Evolutionary conservation across 371 early-diverging fungal genomes (phyloP).

Genomic region (Mucor circinelloides): DNA sequence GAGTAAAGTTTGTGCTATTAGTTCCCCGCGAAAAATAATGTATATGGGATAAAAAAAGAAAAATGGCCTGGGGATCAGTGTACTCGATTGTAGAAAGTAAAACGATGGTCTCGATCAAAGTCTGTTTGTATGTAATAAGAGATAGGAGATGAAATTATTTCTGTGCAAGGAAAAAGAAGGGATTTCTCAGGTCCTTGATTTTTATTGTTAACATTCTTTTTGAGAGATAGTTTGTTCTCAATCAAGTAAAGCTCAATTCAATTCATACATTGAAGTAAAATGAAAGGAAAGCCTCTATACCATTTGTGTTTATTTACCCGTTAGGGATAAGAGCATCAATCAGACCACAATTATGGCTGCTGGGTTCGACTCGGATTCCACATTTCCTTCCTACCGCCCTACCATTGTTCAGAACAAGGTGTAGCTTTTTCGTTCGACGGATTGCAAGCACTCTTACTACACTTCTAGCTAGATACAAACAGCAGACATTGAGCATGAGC

Average conservation of each 20-base stretch:
- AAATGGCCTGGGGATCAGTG: background rate
- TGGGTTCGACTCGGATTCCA: background rate
- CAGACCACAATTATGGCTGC: background rate
- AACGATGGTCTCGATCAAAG: conserved; percentile 1
- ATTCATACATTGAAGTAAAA: background rate
- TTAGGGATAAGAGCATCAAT: background rate
- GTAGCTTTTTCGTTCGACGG: no score
- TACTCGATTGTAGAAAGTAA: background rate
- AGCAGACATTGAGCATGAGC: no score
- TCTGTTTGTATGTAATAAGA: background rate
- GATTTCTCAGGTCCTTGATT: background rate
- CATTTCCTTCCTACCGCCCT: background rate
- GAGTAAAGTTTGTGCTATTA: background rate
- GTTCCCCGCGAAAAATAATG: conserved; percentile 6
- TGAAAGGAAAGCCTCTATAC: background rate
- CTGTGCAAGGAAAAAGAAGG: background rate
- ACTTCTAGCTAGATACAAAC: no score
- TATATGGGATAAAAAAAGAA: background rate
- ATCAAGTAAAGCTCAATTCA: background rate
- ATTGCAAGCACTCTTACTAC: no score
- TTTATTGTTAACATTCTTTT: background rate
- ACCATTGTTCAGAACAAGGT: no score
- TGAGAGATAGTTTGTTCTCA: background rate
- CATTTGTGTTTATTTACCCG: background rate
- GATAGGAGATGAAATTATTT: background rate